Base-by-base conservation (phyloP, 2,329 filamentous ascomycete genomes). In the Sporothrix brunneoviolacea region DNA sequence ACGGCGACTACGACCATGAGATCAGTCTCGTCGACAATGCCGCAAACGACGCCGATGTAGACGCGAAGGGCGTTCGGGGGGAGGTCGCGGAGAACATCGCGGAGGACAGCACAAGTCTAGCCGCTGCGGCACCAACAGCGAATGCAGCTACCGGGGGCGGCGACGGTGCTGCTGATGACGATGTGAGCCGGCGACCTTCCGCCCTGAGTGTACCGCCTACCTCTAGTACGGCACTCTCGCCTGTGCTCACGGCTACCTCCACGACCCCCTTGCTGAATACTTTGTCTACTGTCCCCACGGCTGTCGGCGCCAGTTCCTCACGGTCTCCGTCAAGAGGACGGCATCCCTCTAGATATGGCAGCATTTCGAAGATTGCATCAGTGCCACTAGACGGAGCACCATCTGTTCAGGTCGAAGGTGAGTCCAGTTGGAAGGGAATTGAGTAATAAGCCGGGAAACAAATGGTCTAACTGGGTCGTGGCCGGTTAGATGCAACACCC, bases 1-100 rank as follows among this genome's bases (percentile, higher is more conserved):
- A 82, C 56, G 70, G 68, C 62, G 80, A 84, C 58, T 84, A 83
- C 61, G 82, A 85, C 60, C 85, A 88, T 65, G 82, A 83, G 64
- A 90, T 91, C 61, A 68, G 64, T 57, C 77, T 91, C 33, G 72
- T 87, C 57, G 83, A 88, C 64, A 69, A 73, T 50, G 71, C 60
- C 55, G 62, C 54, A 30, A 48, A 30, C 8, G 45, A 39, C 3
- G 37, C 4, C 51, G 44, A n/a, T 32, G 33, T 30, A 18, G 32
- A 33, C 22, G 42, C 13, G 5, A 10, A 19, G 32, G n/a, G 19
- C 32, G n/a, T n/a, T n/a, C n/a, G n/a, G n/a, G n/a, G n/a, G n/a
- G n/a, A n/a, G n/a, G n/a, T n/a, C 15, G 21, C 13, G 21, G 33
- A 48, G 8, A 44, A 39, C n/a, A 19, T 15, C n/a, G 40, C 16